Conservation (phyloP, 208 protist genomes). For the Leishmania guyanensis region DNA sequence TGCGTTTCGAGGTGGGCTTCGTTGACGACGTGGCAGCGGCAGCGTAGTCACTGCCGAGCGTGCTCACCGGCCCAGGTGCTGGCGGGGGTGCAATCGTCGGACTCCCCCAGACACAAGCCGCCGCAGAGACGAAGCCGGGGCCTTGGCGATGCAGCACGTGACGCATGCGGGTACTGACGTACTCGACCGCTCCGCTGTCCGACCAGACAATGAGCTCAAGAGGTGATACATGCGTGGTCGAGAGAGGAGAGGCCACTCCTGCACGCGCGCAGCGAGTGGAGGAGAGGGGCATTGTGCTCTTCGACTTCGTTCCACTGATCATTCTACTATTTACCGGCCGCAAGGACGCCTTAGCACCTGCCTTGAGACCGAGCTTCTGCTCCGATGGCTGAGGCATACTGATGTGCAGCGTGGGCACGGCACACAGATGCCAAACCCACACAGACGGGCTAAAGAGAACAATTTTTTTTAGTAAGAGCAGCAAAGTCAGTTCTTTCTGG, state of each 20-base stretch:
- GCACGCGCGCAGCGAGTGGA: background rate
- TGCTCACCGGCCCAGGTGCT: background rate
- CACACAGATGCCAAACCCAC: conserved; percentile 39
- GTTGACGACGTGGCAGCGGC: background rate
- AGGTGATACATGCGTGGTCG: conserved; percentile 10
- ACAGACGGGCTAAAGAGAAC: conserved; percentile 27
- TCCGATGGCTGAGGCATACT: background rate
- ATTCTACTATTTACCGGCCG: background rate
- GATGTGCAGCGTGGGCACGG: conserved; percentile 14
- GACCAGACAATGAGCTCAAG: conserved; percentile 43
- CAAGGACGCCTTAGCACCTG: background rate
- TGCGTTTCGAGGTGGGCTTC: background rate
- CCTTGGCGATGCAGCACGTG: conserved; percentile 19
- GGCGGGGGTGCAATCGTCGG: background rate
- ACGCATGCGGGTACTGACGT: conserved; percentile 19
- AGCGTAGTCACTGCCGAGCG: background rate
- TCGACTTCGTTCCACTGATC: background rate
- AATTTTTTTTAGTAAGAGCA: conserved; percentile 51
- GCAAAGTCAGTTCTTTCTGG: conserved; percentile 11
- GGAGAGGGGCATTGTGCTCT: background rate
- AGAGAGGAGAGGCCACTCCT: background rate
- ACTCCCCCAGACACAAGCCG: conserved; percentile 20
- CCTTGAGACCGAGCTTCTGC: background rate
- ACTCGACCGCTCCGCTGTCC: conserved; percentile 31
- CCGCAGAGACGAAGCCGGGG: conserved; percentile 36